Evolutionary conservation across 306 rosid genomes (phyloP).

Genomic region (Bauhinia variegata): DNA sequence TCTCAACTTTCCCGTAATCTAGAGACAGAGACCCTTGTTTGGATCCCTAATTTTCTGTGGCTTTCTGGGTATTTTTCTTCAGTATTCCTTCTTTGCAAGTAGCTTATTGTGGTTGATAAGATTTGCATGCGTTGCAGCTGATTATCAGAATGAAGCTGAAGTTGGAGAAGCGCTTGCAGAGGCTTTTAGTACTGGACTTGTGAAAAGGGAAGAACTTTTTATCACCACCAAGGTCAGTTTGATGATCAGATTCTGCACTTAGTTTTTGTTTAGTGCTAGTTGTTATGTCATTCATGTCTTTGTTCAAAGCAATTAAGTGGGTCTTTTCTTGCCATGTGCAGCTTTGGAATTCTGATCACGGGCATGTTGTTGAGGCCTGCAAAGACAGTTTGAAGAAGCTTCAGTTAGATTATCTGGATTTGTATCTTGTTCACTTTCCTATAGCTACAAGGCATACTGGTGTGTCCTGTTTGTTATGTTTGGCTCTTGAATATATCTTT

Average conservation of each 20-base stretch:
- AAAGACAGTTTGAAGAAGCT: slow-evolving; percentile 89
- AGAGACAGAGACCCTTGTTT: too few relatives aligned
- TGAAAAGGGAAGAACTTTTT: slow-evolving; percentile 88
- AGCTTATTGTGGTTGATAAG: slow-evolving; percentile 17
- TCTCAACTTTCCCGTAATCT: too few relatives aligned
- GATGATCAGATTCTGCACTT: neutral
- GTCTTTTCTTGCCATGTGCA: slow-evolving; percentile 42
- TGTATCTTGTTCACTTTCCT: slow-evolving; percentile 89
- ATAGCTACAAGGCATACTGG: slow-evolving; percentile 79
- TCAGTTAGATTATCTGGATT: slow-evolving; percentile 74
- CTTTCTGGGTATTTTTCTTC: neutral
- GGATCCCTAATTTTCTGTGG: neutral
- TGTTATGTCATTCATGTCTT: neutral
- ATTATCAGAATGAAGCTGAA: slow-evolving; percentile 75
- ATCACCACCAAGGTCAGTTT: slow-evolving; percentile 74
- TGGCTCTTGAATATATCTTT: slow-evolving; percentile 5
- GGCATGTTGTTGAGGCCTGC: slow-evolving; percentile 84
- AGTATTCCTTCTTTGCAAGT: neutral
- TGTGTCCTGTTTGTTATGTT: slow-evolving; percentile 25
- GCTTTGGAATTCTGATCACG: slow-evolving; percentile 99
- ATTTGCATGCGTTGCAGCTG: slow-evolving; percentile 57
- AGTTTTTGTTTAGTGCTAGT: slow-evolving; percentile 10
- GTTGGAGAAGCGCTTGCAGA: slow-evolving; percentile 84
- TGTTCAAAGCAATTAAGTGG: slow-evolving; percentile 15
- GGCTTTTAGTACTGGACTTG: slow-evolving; percentile 68